These are phyloP conservation scores for Colletotrichum salicis DNA, from an alignment of 2,329 filamentous ascomycete species.

Conservation along the genomic window DNA sequence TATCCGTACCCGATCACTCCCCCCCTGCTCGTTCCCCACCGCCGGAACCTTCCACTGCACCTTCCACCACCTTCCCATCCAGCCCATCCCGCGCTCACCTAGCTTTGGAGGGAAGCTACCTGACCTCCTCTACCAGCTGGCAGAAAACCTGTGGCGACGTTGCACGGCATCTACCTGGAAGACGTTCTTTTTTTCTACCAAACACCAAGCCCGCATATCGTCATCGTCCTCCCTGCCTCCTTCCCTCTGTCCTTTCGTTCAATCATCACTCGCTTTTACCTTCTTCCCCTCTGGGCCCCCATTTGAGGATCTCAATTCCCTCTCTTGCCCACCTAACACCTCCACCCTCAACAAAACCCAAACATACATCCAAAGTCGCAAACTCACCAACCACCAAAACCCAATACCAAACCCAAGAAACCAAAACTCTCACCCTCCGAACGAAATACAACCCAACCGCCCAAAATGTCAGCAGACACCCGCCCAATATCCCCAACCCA, in stretches of 20 bases:
- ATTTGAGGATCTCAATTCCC: not conserved
- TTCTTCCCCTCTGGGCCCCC: not conserved
- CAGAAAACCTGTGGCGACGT: slow-evolving; percentile 14
- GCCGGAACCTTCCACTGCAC: slow-evolving; percentile 25
- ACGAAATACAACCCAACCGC: not conserved
- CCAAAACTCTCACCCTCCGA: not conserved
- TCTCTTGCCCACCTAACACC: not conserved
- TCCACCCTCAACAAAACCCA: not conserved
- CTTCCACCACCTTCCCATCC: slow-evolving; percentile 10
- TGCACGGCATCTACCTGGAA: not conserved
- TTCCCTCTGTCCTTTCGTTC: not conserved
- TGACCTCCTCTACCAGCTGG: not conserved
- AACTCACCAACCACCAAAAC: not conserved
- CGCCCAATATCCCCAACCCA: slow-evolving; percentile 69
- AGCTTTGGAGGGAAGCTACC: not conserved
- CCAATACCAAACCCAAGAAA: not conserved
- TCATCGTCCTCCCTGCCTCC: not conserved
- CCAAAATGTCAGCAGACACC: slow-evolving; percentile 70
- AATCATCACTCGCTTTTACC: not conserved
- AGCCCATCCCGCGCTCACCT: slow-evolving; percentile 16
- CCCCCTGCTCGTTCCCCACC: slow-evolving; percentile 12
- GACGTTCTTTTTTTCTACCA: not conserved
- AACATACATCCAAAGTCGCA: not conserved
- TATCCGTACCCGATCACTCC: not conserved
- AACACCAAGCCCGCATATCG: not conserved